Evolutionary conservation across 352 stramenopile genomes (phyloP), one percentile per base, ranked within the genome.

Genomic region (Phytophthora boehmeriae): DNA sequence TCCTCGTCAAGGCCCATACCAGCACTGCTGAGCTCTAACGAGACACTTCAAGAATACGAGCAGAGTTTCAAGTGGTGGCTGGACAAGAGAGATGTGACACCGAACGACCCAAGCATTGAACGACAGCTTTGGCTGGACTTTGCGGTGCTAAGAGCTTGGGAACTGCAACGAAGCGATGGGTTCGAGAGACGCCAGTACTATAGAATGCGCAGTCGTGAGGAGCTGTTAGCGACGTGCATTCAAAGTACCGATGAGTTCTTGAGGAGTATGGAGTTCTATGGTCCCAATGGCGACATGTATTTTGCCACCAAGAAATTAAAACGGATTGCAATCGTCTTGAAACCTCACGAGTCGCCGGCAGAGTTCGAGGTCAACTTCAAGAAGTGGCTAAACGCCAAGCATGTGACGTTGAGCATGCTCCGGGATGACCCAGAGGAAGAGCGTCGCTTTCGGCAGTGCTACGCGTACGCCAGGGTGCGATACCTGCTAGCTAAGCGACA

Each of bases 261-360:
- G 28, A 30, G 17, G n/a, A 34, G 22, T 14, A 45, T 68, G 43
- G 9, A 48, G 23, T 30, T 46, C n/a, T 63, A 23, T 42, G 52
- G 45, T 2, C 52, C 59, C 0, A 63, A 63, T 43, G 59, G 59
- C 19, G 8, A 39, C 14, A 68, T 68, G 52, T 30, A 30, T 6
- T 5, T 43, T n/a, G 8, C 41, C n/a, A 27, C 36, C 16, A 32
- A 34, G 16, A 50, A 14, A n/a, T 19, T 64, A 16, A 64, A 41
- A 16, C 56, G 36, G 19, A 52, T 64, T 28, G 46, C 56, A 28
- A 22, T 60, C 8, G 41, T 60, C 14, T 22, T 60, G 53, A 60
- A 42, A 27, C 41, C 42, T 14, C 34, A 30, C 5, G 42, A 60
- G 30, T 38, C 42, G 4, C 8, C 19, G 22, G 13, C 14, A 20